phyloP scores from a whole-genome alignment of 2,329 filamentous ascomycete species.

The Epichloe baconii region DNA sequence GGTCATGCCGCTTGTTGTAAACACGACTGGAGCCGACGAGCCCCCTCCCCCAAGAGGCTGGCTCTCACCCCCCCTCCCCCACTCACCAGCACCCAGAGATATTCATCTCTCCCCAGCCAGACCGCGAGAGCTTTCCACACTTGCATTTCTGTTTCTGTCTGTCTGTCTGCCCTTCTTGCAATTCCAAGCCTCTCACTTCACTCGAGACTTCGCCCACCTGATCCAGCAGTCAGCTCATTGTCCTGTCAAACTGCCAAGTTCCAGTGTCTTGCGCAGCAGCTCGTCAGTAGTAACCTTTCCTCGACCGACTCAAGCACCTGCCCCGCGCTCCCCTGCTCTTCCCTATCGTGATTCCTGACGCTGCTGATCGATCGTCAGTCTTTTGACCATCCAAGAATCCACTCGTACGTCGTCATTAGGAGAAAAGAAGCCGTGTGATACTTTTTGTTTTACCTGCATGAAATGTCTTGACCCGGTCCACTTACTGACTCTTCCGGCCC shows the following conservation, averaged over 20 bases:
- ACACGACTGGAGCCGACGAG: not conserved
- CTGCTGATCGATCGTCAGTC: not conserved
- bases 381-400: not conserved
- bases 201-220: not conserved
- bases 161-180: not conserved
- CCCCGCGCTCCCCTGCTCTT: not conserved
- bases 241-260: not conserved
- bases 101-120: not conserved
- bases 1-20: not conserved
- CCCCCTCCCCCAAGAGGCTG: not conserved
- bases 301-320: not conserved
- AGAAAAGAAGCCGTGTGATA: not conserved
- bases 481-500: not conserved
- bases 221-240: not conserved
- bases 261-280: not conserved
- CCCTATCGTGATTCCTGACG: not conserved
- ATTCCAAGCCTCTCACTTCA: not conserved
- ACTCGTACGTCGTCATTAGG: not conserved
- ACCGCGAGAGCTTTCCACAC: not conserved
- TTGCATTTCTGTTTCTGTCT: not conserved
- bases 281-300: not conserved
- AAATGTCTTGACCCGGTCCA: not conserved
- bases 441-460: not conserved
- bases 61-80: too few relatives aligned
- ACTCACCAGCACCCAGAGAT: too few relatives aligned